Evolutionary conservation across 768 basidiomycete genomes (phyloP), one percentile per base, ranked within the genome.

Genomic region (Arthromyces matolae): DNA sequence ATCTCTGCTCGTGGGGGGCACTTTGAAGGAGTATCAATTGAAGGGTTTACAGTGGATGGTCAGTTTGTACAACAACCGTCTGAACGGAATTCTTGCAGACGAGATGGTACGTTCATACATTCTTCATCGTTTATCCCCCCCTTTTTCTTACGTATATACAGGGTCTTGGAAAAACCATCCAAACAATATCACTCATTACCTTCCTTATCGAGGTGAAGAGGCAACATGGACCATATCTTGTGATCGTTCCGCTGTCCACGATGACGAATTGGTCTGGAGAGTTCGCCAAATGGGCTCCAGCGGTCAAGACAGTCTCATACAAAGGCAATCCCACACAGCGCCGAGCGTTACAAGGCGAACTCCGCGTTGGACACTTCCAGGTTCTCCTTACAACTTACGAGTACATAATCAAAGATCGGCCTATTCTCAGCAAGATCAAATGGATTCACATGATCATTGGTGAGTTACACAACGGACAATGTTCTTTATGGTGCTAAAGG

Each of bases 31-130:
- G 38, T 95, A 96, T 63, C 93, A 96, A 67, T 49, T 96, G 58
- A 93, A 94, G 71, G 93, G 93, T 49, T 66, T 97, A 59, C 93
- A 95, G 67, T 97, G 93, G 93, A 95, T 96, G 93, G 93, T 97
- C 59, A 91, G 88, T 67, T 75, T 96, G 70, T 96, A 93, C 67
- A 96, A 97, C 67, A 97, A 96, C 75, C 83, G 85, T 60, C 77
- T 96, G 51, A 94, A 96, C 58, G 93, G 93, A 50, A 96, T 97
- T 55, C 68, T 96, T 35, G 93, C 93, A 51, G 93, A 97, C 59
- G 89, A 93, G 70, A 94, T 95, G 93, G 87, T 83, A 45, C 46
- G 73, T 61, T 37, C 24, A 13, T 41, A 32, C 8, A n/a, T 18
- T n/a, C 40, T 23, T 37, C 40, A 20, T 40, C 25, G 40, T 49